These are phyloP conservation scores for Entophlyctis luteolus DNA, from an alignment of 192 early-diverging fungal genomes.

Conservation along the genomic window DNA sequence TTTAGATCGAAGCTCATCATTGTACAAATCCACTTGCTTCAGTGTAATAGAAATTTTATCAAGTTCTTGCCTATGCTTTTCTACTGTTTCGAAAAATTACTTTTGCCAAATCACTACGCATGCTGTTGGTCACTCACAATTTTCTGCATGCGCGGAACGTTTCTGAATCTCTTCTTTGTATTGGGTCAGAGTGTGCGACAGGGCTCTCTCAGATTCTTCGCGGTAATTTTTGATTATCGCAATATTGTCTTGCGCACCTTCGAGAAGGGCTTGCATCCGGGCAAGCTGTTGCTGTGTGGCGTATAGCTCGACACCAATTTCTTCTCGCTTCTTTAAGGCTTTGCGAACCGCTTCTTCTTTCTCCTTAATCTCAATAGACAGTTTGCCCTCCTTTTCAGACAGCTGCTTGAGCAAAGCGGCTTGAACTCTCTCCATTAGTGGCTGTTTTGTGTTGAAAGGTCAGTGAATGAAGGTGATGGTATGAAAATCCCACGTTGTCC, in stretches of 20 bases:
- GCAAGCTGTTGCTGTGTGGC: constrained; percentile 57
- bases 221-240: constrained; percentile 41
- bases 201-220: constrained; percentile 49
- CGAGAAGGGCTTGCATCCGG: constrained; percentile 47
- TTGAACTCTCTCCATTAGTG: constrained; percentile 59
- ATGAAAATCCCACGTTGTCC: constrained; percentile 11
- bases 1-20: constrained; percentile 53
- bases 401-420: constrained; percentile 51
- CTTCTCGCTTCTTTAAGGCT: constrained; percentile 42
- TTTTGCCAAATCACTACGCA: background rate
- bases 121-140: constrained; percentile 31
- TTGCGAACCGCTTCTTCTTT: constrained; percentile 53
- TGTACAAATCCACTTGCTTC: constrained; percentile 60
- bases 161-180: constrained; percentile 52
- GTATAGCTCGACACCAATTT: constrained; percentile 57
- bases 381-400: constrained; percentile 34
- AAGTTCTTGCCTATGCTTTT: constrained; percentile 54
- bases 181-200: constrained; percentile 33
- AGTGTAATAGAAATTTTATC: constrained; percentile 56
- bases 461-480: background rate
- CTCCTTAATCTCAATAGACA: constrained; percentile 51
- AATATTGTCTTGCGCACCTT: constrained; percentile 49
- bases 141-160: constrained; percentile 32
- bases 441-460: constrained; percentile 26
- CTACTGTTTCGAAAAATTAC: constrained; percentile 32